phyloP scores from a whole-genome alignment of 148 eudicot genomes.

The Heliamphora exappendiculata region DNA sequence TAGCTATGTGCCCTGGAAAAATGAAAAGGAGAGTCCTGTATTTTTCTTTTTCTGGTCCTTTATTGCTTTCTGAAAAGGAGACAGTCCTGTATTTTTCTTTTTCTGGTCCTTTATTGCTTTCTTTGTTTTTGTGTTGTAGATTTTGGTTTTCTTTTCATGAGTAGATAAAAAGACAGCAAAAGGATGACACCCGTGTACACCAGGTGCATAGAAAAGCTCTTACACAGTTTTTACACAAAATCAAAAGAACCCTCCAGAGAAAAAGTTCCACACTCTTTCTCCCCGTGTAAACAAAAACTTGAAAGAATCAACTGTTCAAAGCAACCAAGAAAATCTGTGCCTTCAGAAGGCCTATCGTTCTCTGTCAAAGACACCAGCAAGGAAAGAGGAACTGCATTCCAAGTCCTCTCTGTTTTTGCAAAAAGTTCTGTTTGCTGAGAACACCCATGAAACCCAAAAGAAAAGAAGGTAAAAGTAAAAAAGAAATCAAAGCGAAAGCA shows the following conservation, averaged over 20 bases:
- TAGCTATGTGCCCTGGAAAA: not conserved
- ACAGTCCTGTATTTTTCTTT: not conserved
- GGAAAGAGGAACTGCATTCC: not conserved
- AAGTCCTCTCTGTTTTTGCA: not conserved
- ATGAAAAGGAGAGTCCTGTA: not conserved
- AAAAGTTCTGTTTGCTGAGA: no score
- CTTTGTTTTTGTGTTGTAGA: not conserved
- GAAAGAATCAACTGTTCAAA: not conserved
- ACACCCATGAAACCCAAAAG: not conserved
- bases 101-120: not conserved
- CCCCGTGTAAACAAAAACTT: not conserved
- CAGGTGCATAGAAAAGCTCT: not conserved
- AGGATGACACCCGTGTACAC: not conserved
- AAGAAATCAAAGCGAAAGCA: no score
- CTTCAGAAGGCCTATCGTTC: no score
- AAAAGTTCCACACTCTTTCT: not conserved
- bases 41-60: not conserved
- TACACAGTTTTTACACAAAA: not conserved
- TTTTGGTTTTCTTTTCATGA: not conserved
- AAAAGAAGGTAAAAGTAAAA: not conserved
- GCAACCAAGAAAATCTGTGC: not conserved
- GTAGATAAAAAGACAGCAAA: not conserved
- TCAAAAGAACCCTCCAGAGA: not conserved
- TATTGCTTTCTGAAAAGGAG: not conserved
- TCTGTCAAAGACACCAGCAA: not conserved